phyloP scores from a whole-genome alignment of 2,329 filamentous ascomycete species.

The Dissoconium aciculare region DNA sequence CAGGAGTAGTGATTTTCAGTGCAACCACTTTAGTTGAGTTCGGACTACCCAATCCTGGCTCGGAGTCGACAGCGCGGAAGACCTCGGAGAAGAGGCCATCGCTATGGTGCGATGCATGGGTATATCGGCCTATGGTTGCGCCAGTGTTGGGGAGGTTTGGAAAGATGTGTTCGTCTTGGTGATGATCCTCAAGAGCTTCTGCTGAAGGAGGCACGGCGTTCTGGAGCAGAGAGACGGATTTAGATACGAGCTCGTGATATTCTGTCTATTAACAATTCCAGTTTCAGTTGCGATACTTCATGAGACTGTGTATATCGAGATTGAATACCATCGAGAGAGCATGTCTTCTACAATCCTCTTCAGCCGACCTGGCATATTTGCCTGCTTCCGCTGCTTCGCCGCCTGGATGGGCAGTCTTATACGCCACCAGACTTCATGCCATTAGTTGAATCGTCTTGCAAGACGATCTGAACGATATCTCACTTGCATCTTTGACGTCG shows the following conservation, averaged over 20 bases:
- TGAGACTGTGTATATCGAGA: no score
- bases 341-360: constrained; percentile 47
- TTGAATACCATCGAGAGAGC: constrained; percentile 46
- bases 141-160: constrained; percentile 22
- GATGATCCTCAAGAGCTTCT: constrained; percentile 14
- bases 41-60: constrained; percentile 6
- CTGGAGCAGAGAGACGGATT: constrained; percentile 12
- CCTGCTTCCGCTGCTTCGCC: constrained; percentile 35
- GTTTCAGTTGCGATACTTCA: no score
- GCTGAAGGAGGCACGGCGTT: constrained; percentile 20
- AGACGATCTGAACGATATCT: constrained; percentile 4
- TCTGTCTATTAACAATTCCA: constrained; percentile 45
- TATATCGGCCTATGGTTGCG: constrained; percentile 40
- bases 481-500: constrained; percentile 36
- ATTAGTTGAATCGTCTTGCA: constrained; percentile 6
- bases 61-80: constrained; percentile 47
- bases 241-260: constrained; percentile 32
- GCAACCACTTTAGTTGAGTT: constrained; percentile 38
- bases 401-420: constrained; percentile 31
- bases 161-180: constrained; percentile 18
- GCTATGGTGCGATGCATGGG: constrained; percentile 40
- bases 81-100: constrained; percentile 71
- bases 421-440: constrained; percentile 32
- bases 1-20: constrained; percentile 72
- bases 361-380: constrained; percentile 47